These are phyloP conservation scores for Ceratocystis lukuohia DNA, from an alignment of 2,329 filamentous ascomycete genomes.

Conservation along the genomic window DNA sequence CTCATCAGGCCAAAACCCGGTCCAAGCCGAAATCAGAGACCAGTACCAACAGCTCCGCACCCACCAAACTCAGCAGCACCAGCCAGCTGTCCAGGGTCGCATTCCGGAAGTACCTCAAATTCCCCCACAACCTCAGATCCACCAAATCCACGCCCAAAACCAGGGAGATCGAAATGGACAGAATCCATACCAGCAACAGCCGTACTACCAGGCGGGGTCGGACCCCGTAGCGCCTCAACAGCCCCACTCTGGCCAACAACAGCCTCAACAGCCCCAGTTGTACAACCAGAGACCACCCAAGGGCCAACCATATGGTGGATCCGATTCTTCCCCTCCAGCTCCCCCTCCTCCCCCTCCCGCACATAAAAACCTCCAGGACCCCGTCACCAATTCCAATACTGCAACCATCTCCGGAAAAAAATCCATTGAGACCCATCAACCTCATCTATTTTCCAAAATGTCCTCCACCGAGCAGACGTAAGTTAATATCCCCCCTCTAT, in stretches of 20 bases:
- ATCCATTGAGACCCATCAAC: slow-evolving; percentile 10
- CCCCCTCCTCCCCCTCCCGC: slow-evolving; percentile 5
- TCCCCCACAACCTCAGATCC: slow-evolving; percentile 8
- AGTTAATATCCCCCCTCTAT: slow-evolving; percentile 28
- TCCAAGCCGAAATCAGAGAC: slow-evolving; percentile 8
- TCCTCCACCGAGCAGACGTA: slow-evolving; percentile 54
- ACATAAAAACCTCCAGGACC: slow-evolving; percentile 16
- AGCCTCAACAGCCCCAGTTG: slow-evolving; percentile 17
- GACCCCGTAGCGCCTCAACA: slow-evolving; percentile 6
- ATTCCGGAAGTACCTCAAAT: slow-evolving; percentile 8
- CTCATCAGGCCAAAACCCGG: neutral
- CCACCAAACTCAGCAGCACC: slow-evolving; percentile 2
- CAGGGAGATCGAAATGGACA: slow-evolving; percentile 5
- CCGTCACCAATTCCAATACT: slow-evolving; percentile 11
- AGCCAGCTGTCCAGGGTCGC: neutral
- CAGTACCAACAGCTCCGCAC: slow-evolving; percentile 5
- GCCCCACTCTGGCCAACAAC: slow-evolving; percentile 11
- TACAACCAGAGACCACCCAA: slow-evolving; percentile 14
- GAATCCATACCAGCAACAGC: neutral
- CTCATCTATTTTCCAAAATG: slow-evolving; percentile 24
- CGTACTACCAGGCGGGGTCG: slow-evolving; percentile 9
- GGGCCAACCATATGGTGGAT: slow-evolving; percentile 17
- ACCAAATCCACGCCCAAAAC: slow-evolving; percentile 4
- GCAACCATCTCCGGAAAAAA: slow-evolving; percentile 13
- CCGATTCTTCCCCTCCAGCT: slow-evolving; percentile 17